Evolutionary conservation across 2,329 filamentous ascomycete species (phyloP).

Genomic region (Colletotrichum neosansevieriae): DNA sequence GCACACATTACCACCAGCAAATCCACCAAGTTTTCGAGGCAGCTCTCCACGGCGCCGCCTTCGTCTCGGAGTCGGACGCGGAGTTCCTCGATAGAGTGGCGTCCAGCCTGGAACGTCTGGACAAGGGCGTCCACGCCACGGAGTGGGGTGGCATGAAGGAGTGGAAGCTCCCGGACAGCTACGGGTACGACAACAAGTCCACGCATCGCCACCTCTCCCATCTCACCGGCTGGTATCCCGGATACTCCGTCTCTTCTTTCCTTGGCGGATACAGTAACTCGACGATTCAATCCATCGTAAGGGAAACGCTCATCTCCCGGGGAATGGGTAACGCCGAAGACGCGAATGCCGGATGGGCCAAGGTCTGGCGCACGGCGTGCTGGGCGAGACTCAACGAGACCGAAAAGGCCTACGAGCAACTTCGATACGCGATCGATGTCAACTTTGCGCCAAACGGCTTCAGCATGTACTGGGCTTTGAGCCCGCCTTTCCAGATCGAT

Average conservation of each 20-base stretch:
- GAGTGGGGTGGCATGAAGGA: slow-evolving; percentile 50
- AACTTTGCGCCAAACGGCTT: slow-evolving; percentile 65
- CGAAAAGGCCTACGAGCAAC: slow-evolving; percentile 59
- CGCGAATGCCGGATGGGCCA: slow-evolving; percentile 68
- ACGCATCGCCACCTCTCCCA: slow-evolving; percentile 63
- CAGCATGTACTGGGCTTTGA: slow-evolving; percentile 61
- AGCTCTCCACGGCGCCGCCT: slow-evolving; percentile 46
- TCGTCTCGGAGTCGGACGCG: slow-evolving; percentile 44
- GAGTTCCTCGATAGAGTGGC: slow-evolving; percentile 53
- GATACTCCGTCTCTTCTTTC: slow-evolving; percentile 60
- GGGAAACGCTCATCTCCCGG: slow-evolving; percentile 58
- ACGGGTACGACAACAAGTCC: slow-evolving; percentile 44
- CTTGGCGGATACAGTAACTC: slow-evolving; percentile 56
- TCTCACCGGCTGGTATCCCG: slow-evolving; percentile 68
- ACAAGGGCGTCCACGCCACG: slow-evolving; percentile 48
- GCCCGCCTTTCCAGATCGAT: slow-evolving; percentile 68
- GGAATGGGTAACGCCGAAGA: slow-evolving; percentile 60
- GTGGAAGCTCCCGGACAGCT: slow-evolving; percentile 51
- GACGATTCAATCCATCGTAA: slow-evolving; percentile 58
- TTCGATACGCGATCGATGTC: slow-evolving; percentile 60
- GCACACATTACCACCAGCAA: slow-evolving; percentile 65
- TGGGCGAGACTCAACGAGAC: slow-evolving; percentile 68
- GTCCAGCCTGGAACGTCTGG: slow-evolving; percentile 51
- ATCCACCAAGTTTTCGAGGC: slow-evolving; percentile 58
- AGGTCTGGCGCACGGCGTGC: slow-evolving; percentile 68